A percentile compares a stretch with the other conserved stretches of the same genome.
These are phyloP conservation scores for Paramecium sonneborni DNA, from an alignment of 73 alveolate genomes.

Conservation along the genomic window DNA sequence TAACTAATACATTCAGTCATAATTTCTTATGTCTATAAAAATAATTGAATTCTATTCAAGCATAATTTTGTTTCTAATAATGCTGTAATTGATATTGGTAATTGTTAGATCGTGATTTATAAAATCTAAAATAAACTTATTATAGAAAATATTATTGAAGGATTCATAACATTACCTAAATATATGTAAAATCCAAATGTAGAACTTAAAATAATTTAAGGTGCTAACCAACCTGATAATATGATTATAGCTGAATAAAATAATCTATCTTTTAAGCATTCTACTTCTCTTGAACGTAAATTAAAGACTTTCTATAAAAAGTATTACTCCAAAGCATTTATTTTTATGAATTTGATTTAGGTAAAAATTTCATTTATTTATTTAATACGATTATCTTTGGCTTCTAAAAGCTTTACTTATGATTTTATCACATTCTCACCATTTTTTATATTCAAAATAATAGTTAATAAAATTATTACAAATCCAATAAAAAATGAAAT, in stretches of 20 bases:
- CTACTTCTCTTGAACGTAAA: slow-evolving; percentile 75
- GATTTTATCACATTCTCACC: slow-evolving; percentile 53
- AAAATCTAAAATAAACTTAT: slow-evolving; percentile 75
- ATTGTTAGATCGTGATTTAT: slow-evolving; percentile 77
- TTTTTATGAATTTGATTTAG: slow-evolving; percentile 86
- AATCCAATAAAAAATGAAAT: slow-evolving; percentile 50
- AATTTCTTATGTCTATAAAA: neutral
- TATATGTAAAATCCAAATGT: slow-evolving; percentile 73
- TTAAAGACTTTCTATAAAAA: slow-evolving; percentile 58
- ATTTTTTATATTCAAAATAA: neutral
- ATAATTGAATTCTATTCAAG: slow-evolving; percentile 71
- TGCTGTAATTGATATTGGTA: slow-evolving; percentile 83
- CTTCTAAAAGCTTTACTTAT: slow-evolving; percentile 75
- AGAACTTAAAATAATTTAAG: slow-evolving; percentile 68
- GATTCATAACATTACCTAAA: slow-evolving; percentile 75
- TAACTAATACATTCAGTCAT: neutral
- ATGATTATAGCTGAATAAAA: neutral
- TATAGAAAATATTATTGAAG: slow-evolving; percentile 75
- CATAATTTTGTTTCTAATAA: slow-evolving; percentile 75
- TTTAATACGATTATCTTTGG: slow-evolving; percentile 84
- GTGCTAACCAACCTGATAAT: slow-evolving; percentile 75
- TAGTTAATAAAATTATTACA: slow-evolving; percentile 11
- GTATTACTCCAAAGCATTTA: slow-evolving; percentile 83
- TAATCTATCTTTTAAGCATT: slow-evolving; percentile 54
- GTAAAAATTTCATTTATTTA: slow-evolving; percentile 81